Evolutionary conservation across 805 yeast species (phyloP).

Genomic region (Cyberlindnera veronae): DNA sequence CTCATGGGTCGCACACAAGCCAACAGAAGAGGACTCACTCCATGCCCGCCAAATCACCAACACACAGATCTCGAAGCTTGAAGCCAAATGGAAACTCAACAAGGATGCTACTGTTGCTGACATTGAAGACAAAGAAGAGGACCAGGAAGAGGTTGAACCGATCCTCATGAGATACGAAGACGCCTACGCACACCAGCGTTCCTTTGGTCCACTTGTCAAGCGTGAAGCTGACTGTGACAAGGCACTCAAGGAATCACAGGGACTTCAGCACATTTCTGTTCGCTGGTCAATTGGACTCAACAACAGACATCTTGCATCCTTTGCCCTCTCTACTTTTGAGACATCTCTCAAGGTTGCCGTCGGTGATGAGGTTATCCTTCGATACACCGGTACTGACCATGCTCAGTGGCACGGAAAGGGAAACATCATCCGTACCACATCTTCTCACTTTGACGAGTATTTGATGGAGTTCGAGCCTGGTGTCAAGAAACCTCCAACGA

Average conservation of each 20-base stretch:
- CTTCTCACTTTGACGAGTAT: constrained; percentile 59
- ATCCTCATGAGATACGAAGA: constrained; percentile 74
- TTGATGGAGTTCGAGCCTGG: constrained; percentile 61
- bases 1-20: constrained; percentile 76
- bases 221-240: constrained; percentile 80
- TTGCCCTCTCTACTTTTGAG: constrained; percentile 66
- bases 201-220: constrained; percentile 80
- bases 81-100: constrained; percentile 77
- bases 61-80: constrained; percentile 67
- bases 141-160: constrained; percentile 57
- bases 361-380: constrained; percentile 77
- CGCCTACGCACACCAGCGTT: constrained; percentile 80
- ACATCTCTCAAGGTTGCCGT: constrained; percentile 67
- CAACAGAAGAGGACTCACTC: constrained; percentile 60
- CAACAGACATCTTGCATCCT: constrained; percentile 64
- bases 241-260: constrained; percentile 70
- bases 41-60: constrained; percentile 54
- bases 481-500: constrained; percentile 51
- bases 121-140: constrained; percentile 49
- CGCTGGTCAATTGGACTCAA: constrained; percentile 70
- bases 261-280: constrained; percentile 67
- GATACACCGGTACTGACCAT: constrained; percentile 54
- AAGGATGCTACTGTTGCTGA: constrained; percentile 71
- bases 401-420: constrained; percentile 75
- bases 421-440: constrained; percentile 67